Evolutionary conservation across 164 flowering plant species (phyloP), one percentile per base, ranked within the genome.

Genomic region (Vitis labrusca): DNA sequence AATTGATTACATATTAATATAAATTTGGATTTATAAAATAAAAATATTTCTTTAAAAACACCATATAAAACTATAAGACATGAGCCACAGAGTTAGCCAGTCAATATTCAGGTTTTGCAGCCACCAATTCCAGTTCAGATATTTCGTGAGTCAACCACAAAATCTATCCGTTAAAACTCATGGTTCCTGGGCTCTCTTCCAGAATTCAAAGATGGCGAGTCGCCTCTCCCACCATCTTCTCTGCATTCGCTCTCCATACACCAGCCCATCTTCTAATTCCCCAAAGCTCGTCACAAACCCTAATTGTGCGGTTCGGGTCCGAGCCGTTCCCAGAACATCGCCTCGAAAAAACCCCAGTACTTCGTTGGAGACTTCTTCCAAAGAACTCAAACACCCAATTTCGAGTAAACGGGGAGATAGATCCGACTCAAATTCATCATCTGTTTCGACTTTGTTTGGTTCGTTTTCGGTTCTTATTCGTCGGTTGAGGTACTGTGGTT

Each of bases 401-500:
- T 14, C 71, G 0, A 14, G 49, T 9, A 15, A 61, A 19, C 65
- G 17, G 50, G 32, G 17, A 19, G 63, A 50, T 32, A 6, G 10
- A 4, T 19, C 58, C 17, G 47, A 50, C 52, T 66, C 71, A 12
- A 17, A 51, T 11, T n/a, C 19, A 2, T 53, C 74, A 3, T 48
- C 65, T 16, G 15, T 30, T 13, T 58, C 70, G 1, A 54, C 63
- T 2, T 64, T 51, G n/a, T 29, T 23, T 56, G 50, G 59, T 59
- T 74, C 72, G n/a, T 15, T 62, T 63, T 74, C 71, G 13, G 9
- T 23, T 55, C 13, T 75, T 19, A 15, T 72, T 49, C 49, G 67
- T 50, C 71, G 76, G 29, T 68, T 80, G 1, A 76, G 86, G 86
- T 80, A 60, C 49, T 29, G 19, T 52, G n/a, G 19, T 5, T n/a